Conservation (phyloP, 1,139 yeast genomes). For the Geotrichum carabidarum region DNA sequence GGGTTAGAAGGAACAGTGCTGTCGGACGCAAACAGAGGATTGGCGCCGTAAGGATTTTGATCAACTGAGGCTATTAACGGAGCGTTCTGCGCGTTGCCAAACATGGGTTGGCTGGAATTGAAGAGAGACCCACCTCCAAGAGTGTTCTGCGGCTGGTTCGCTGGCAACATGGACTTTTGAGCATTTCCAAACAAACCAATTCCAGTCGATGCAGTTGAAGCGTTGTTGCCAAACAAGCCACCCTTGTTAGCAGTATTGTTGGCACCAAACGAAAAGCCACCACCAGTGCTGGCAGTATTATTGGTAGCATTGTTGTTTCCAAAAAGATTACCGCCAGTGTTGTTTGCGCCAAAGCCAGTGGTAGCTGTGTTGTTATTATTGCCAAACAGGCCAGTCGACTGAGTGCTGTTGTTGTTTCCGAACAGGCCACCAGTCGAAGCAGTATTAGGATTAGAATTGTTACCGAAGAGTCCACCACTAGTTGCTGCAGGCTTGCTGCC, state of each 20-base stretch:
- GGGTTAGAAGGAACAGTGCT: constrained; percentile 28
- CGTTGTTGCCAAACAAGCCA: constrained; percentile 32
- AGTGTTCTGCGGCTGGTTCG: constrained; percentile 16
- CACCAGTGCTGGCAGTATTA: constrained; percentile 4
- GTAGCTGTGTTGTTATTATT: constrained; percentile 6
- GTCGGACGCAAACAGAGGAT: constrained; percentile 53
- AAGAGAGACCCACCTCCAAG: constrained; percentile 18
- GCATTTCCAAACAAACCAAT: constrained; percentile 42
- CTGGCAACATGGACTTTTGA: constrained; percentile 18
- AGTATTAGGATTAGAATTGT: constrained; percentile 23
- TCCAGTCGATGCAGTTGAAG: constrained; percentile 23
- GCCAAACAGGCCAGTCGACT: constrained; percentile 26
- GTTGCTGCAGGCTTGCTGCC: constrained; percentile 28
- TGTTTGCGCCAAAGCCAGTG: constrained; percentile 20
- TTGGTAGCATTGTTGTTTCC: constrained; percentile 19
- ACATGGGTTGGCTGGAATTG: constrained; percentile 2
- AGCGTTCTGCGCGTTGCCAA: neutral
- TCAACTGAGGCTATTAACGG: constrained; percentile 44
- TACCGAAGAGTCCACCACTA: constrained; percentile 40
- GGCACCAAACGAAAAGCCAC: constrained; percentile 21
- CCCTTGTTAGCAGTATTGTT: constrained; percentile 23
- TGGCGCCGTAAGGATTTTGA: constrained; percentile 69
- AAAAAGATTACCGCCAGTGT: constrained; percentile 12
- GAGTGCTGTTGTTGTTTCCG: constrained; percentile 24
- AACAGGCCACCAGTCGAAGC: constrained; percentile 21